Conservation (phyloP, 2,329 filamentous ascomycete species). For the Botrytis fragariae region DNA sequence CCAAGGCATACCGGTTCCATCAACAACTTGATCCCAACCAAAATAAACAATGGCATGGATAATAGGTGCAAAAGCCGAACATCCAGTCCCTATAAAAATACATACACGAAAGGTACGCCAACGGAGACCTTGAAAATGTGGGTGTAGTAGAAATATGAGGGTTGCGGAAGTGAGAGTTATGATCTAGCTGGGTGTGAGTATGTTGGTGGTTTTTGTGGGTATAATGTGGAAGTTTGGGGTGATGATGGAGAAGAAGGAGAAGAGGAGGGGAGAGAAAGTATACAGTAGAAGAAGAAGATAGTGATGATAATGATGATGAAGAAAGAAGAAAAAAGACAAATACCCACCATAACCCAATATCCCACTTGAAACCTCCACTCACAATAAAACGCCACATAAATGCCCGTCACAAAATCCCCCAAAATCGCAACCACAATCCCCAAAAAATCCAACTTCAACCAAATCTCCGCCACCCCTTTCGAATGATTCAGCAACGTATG, state of each 20-base stretch:
- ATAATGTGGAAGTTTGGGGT: neutral
- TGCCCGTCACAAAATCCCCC: slow-evolving; percentile 10
- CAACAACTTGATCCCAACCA: slow-evolving; percentile 10
- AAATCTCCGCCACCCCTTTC: neutral
- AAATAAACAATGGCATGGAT: slow-evolving; percentile 17
- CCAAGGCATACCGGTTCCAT: slow-evolving; percentile 25
- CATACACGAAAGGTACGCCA: slow-evolving; percentile 15
- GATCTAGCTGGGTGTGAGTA: neutral
- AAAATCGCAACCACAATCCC: slow-evolving; percentile 18
- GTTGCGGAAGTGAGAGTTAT: neutral
- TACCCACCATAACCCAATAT: slow-evolving; percentile 18
- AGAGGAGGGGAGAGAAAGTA: no score
- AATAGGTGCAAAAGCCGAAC: slow-evolving; percentile 13
- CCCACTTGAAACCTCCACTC: slow-evolving; percentile 1
- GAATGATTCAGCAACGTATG: slow-evolving; percentile 21
- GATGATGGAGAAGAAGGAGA: neutral
- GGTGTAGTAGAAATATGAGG: slow-evolving; percentile 9
- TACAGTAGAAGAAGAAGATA: neutral
- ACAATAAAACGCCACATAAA: slow-evolving; percentile 20
- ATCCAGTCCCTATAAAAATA: slow-evolving; percentile 9
- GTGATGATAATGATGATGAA: no score
- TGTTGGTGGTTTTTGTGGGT: neutral
- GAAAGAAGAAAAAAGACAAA: neutral
- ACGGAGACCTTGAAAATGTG: slow-evolving; percentile 9
- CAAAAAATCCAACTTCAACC: slow-evolving; percentile 18